Evolutionary conservation across 1,284 basidiomycete genomes (phyloP).

Genomic region (Fomitopsis palustris): DNA sequence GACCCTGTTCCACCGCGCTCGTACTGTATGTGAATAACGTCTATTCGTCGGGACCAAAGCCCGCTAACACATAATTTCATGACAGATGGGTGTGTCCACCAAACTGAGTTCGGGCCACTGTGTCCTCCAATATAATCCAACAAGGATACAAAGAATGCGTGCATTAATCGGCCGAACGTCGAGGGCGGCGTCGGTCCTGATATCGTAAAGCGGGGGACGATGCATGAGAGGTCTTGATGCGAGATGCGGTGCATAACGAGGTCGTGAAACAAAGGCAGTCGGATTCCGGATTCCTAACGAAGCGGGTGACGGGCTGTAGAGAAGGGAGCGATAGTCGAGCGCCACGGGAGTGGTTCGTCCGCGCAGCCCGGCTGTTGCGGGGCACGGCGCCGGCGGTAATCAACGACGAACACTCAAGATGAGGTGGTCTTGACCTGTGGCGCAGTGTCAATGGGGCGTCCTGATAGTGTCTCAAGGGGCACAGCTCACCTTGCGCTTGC

Average conservation of each 20-base stretch:
- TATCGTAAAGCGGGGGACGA: neutral
- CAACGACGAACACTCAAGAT: neutral
- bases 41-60: neutral
- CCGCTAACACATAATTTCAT: neutral
- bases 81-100: neutral
- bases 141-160: neutral
- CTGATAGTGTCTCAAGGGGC: neutral
- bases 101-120: neutral
- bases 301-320: neutral
- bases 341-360: neutral
- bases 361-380: neutral
- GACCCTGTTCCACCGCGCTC: neutral
- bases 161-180: neutral
- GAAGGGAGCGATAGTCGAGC: neutral
- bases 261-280: neutral
- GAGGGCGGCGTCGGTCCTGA: neutral
- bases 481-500: slow-evolving; percentile 18
- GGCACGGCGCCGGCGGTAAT: neutral
- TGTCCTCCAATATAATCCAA: neutral
- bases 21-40: neutral
- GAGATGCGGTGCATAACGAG: neutral
- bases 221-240: neutral
- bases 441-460: neutral
- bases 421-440: neutral
- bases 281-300: neutral